Evolutionary conservation across 129 eudicot genomes (phyloP), one percentile per base, ranked within the genome.

Genomic region (Artemisia argyi): DNA sequence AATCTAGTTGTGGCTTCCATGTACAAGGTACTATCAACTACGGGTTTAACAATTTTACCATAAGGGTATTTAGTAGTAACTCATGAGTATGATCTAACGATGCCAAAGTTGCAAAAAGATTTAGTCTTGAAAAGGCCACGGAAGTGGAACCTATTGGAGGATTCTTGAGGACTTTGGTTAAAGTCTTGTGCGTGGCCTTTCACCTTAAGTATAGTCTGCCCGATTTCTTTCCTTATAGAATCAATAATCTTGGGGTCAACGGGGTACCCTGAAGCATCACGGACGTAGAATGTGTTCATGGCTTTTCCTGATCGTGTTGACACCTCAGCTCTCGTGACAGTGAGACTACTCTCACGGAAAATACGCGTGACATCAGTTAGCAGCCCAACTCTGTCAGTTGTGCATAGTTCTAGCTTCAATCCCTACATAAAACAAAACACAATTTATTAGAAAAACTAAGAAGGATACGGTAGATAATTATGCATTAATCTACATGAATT

Each of bases 121-220:
- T 89, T 84, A 2, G 99, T 86, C 80, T 94, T 94, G 62, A 94
- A 94, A n/a, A 94, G 88, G 46, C 99, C 91, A 46, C 98, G 85
- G 73, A 93, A 93, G 65, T 89, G 95, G 80, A 83, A 90, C 82
- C 96, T 83, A 10, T 96, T 88, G 28, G 96, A 92, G 51, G 97
- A 94, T 75, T 94, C 96, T 86, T 94, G 99, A 18, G 86, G 83
- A 71, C 59, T 49, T 78, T 71, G 82, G 51, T 49, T 70, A 35
- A 52, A 74, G 3, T 85, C 86, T 19, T 76, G 80, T 1, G 84
- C 77, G 71, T 54, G 58, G 75, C 96, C 93, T 81, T 94, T 94
- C 28, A 94, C 99, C 78, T 88, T 75, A 3, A 94, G 83, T 14
- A 94, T 90, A 9, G 96, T 90, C 51, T 88, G 99, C 13, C 99